Percentiles rank a stretch among this genome's conserved stretches.
These are phyloP conservation scores for Termitomyces sp. DNA, from an alignment of 768 basidiomycete species.

Conservation along the genomic window DNA sequence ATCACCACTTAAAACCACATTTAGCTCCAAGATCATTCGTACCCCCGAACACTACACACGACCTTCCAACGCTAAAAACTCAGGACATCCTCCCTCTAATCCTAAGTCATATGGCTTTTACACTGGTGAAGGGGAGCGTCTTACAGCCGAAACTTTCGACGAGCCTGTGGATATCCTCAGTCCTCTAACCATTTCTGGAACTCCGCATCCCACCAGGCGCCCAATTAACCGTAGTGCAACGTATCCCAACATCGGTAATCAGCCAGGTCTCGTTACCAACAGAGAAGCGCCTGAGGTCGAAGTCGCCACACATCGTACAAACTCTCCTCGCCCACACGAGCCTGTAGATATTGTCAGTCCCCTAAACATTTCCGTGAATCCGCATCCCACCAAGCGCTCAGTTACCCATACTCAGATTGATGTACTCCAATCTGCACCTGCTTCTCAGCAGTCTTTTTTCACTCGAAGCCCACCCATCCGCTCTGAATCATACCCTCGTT, in stretches of 20 bases:
- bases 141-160: conserved; percentile 40
- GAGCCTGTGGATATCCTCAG: conserved; percentile 42
- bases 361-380: no score
- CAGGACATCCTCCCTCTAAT: conserved; percentile 13
- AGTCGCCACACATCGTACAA: background rate
- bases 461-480: background rate
- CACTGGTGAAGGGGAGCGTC: no score
- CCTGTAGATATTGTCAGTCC: no score
- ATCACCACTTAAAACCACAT: conserved; percentile 51
- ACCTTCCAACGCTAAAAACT: conserved; percentile 14
- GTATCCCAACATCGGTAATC: conserved; percentile 22
- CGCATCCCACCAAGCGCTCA: no score
- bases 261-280: conserved; percentile 31
- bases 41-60: conserved; percentile 51
- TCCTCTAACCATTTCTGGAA: conserved; percentile 29
- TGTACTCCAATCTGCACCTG: conserved; percentile 1
- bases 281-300: conserved; percentile 21
- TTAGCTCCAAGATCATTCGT: conserved; percentile 62
- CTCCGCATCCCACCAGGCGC: conserved; percentile 20
- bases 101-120: no score
- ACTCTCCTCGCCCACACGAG: background rate
- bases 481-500: conserved; percentile 5
- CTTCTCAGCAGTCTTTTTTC: conserved; percentile 5
- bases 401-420: background rate
- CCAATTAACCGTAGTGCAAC: conserved; percentile 25